Percentiles rank a stretch among this genome's conserved stretches.
Evolutionary conservation across 192 early-diverging fungal genomes (phyloP).

Genomic region (Coemansia aciculifera): DNA sequence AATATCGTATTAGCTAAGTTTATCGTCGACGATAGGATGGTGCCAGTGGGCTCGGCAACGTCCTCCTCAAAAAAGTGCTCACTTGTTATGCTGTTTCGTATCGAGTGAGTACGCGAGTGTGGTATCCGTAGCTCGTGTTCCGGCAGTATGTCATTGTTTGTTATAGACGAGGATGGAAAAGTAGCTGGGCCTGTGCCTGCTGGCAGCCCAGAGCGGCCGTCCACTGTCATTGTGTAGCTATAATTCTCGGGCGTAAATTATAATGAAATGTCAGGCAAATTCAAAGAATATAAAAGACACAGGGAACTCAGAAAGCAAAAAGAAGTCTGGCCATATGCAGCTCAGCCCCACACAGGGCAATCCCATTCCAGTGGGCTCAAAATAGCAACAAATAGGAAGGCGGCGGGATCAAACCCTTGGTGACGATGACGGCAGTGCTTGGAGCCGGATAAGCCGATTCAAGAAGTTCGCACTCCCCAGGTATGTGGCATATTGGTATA

Average conservation of each 20-base stretch:
- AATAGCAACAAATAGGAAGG: neutral
- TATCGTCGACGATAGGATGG: conserved; percentile 65
- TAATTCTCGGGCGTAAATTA: neutral
- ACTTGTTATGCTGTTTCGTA: conserved; percentile 21
- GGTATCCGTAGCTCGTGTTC: conserved; percentile 12
- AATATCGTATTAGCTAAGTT: conserved; percentile 96
- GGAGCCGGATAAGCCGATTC: neutral
- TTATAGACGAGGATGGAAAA: neutral
- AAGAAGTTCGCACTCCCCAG: neutral
- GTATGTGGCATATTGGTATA: neutral
- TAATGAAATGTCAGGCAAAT: neutral
- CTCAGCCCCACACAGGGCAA: neutral
- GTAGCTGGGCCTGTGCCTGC: neutral
- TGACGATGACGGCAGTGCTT: neutral
- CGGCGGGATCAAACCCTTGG: neutral
- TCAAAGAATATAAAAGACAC: neutral
- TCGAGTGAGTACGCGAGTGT: conserved; percentile 23
- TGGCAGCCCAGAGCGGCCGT: neutral
- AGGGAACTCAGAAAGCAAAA: neutral
- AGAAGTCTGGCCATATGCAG: neutral
- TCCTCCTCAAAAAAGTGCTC: conserved; percentile 40
- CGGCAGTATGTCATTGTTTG: neutral
- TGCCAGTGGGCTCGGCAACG: conserved; percentile 58
- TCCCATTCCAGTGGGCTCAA: neutral
- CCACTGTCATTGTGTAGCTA: neutral